Conservation (phyloP, 1,139 yeast species). For the Geotrichum citri-aurantii region DNA sequence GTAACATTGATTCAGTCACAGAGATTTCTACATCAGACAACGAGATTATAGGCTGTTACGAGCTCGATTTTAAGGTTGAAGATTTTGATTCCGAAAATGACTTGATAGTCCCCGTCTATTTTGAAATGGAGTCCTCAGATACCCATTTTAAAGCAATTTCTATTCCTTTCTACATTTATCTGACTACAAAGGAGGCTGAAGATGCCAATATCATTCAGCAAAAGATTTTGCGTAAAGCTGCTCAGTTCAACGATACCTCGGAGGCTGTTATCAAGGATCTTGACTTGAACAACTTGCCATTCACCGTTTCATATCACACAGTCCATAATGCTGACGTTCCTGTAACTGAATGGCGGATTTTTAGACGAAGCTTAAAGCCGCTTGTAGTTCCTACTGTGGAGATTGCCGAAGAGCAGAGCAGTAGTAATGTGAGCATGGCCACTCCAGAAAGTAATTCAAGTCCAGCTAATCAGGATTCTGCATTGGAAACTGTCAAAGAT, state of each 20-base stretch:
- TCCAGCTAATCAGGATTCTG: not conserved
- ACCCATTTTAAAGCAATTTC: not conserved
- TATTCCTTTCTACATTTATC: constrained; percentile 64
- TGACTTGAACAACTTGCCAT: not conserved
- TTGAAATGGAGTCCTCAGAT: constrained; percentile 36
- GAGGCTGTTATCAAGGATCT: not conserved
- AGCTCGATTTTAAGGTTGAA: constrained; percentile 18
- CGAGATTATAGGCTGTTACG: constrained; percentile 42
- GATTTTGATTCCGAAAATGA: constrained; percentile 34
- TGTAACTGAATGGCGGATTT: constrained; percentile 8
- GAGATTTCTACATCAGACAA: constrained; percentile 59
- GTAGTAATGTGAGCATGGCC: not conserved
- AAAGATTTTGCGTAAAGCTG: constrained; percentile 38
- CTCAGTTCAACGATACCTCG: not conserved
- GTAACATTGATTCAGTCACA: constrained; percentile 55
- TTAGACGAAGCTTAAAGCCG: not conserved
- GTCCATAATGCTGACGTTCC: constrained; percentile 3
- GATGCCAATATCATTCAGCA: constrained; percentile 51
- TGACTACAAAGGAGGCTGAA: constrained; percentile 45
- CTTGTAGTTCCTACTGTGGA: not conserved
- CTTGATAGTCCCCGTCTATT: constrained; percentile 64
- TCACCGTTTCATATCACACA: not conserved
- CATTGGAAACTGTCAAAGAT: not conserved
- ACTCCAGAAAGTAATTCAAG: not conserved
- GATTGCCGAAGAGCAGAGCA: not conserved